phyloP scores from a whole-genome alignment of 441 rosid species.

The Kokia cookei region DNA sequence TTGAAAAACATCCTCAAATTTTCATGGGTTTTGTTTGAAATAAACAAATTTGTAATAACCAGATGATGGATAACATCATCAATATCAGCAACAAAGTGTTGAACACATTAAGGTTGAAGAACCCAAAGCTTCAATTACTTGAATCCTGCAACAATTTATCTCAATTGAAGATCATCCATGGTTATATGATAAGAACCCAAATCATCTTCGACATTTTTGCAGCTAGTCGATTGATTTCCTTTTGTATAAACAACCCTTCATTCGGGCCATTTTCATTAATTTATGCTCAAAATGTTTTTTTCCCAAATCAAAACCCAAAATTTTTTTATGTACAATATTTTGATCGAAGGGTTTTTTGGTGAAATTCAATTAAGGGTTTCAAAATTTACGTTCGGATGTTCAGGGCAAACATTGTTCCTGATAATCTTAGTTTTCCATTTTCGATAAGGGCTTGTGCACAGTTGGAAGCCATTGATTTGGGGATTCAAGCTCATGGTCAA shows the following conservation, averaged over 20 bases:
- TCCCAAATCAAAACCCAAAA: slow-evolving; percentile 41
- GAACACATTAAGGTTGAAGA: slow-evolving; percentile 40
- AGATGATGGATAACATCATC: slow-evolving; percentile 13
- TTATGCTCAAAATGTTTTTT: slow-evolving; percentile 36
- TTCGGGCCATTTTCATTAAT: slow-evolving; percentile 15
- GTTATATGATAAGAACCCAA: slow-evolving; percentile 50
- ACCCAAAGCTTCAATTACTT: slow-evolving; percentile 46
- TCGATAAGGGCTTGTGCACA: slow-evolving; percentile 45
- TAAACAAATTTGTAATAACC: neutral
- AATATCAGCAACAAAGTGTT: slow-evolving; percentile 27
- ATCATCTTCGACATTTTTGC: slow-evolving; percentile 45
- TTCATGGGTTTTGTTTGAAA: neutral
- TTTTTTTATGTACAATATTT: slow-evolving; percentile 44
- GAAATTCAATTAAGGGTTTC: slow-evolving; percentile 30
- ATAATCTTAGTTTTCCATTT: slow-evolving; percentile 67
- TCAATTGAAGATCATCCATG: slow-evolving; percentile 59
- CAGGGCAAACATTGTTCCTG: slow-evolving; percentile 31
- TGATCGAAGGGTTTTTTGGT: slow-evolving; percentile 45
- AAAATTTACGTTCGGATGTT: slow-evolving; percentile 34
- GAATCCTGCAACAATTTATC: slow-evolving; percentile 46
- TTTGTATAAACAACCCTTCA: slow-evolving; percentile 19
- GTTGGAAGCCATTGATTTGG: slow-evolving; percentile 26
- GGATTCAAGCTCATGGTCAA: slow-evolving; percentile 53
- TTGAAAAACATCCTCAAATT: neutral
- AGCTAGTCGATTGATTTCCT: slow-evolving; percentile 49